Conservation (phyloP, 2,329 filamentous ascomycete species). For the Cladosporium sp. region DNA sequence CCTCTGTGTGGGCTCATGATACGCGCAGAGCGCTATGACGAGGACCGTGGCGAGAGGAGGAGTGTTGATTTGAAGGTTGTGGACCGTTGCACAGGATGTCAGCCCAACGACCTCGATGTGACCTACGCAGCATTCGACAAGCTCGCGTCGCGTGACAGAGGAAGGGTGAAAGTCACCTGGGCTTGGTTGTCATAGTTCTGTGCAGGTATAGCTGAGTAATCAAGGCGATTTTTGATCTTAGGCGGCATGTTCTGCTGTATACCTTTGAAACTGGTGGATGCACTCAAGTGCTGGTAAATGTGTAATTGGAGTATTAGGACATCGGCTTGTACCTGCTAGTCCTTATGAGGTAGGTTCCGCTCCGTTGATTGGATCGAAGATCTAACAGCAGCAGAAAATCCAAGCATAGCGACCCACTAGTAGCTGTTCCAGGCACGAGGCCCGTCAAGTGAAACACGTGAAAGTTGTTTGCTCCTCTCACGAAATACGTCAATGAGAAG, state of each 20-base stretch:
- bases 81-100: slow-evolving; percentile 62
- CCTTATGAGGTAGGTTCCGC: background rate
- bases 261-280: background rate
- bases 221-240: background rate
- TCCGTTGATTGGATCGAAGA: background rate
- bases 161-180: slow-evolving; percentile 36
- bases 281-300: background rate
- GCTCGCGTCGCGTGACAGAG: slow-evolving; percentile 40
- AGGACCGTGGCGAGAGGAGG: slow-evolving; percentile 45
- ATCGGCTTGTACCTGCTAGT: background rate
- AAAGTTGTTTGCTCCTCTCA: slow-evolving; percentile 13
- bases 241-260: background rate
- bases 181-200: slow-evolving; percentile 31
- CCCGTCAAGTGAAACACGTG: background rate
- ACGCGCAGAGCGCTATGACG: slow-evolving; percentile 55
- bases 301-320: background rate
- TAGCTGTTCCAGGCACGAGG: background rate
- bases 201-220: background rate
- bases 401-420: background rate
- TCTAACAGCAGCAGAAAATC: background rate
- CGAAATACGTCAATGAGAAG: slow-evolving; percentile 6
- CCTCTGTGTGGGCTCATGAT: slow-evolving; percentile 68
- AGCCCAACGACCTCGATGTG: slow-evolving; percentile 51
- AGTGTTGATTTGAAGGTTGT: slow-evolving; percentile 66
- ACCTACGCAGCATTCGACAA: slow-evolving; percentile 50